Percentiles rank a stretch among this genome's conserved stretches.
phyloP scores from a whole-genome alignment of 202 grass and related monocot genomes.

The Setaria viridis region DNA sequence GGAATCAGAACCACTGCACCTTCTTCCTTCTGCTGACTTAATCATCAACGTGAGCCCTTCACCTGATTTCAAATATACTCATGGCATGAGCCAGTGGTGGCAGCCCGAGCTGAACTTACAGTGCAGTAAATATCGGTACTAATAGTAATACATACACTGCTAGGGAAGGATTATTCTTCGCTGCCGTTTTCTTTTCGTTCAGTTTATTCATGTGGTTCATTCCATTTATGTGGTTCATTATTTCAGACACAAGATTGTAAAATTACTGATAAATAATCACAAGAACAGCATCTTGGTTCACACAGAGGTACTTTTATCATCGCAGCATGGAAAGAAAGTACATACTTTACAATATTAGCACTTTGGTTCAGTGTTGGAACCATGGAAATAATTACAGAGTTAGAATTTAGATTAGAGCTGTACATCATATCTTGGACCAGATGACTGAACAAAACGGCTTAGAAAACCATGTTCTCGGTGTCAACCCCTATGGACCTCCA shows the following conservation, averaged over 20 bases:
- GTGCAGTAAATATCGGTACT: slow-evolving; percentile 69
- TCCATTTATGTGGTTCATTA: slow-evolving; percentile 13
- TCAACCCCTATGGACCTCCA: neutral
- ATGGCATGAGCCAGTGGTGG: slow-evolving; percentile 97
- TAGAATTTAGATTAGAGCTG: neutral
- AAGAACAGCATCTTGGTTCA: neutral
- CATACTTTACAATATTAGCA: neutral
- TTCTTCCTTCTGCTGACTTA: slow-evolving; percentile 91
- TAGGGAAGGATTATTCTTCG: slow-evolving; percentile 14
- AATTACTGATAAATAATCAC: neutral
- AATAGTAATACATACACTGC: slow-evolving; percentile 28
- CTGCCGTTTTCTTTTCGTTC: neutral
- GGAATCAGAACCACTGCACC: slow-evolving; percentile 91
- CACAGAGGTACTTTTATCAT: neutral
- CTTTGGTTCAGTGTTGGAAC: neutral
- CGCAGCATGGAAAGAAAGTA: neutral
- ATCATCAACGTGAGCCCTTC: slow-evolving; percentile 70
- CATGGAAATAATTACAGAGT: neutral
- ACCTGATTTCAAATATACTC: slow-evolving; percentile 75
- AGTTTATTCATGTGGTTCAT: slow-evolving; percentile 35
- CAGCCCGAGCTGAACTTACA: slow-evolving; percentile 65
- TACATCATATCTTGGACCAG: neutral
- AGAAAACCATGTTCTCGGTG: neutral
- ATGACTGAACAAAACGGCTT: neutral
- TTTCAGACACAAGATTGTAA: slow-evolving; percentile 31